phyloP scores from a whole-genome alignment of 257 asterid genomes.

The Penstemon newberryi region DNA sequence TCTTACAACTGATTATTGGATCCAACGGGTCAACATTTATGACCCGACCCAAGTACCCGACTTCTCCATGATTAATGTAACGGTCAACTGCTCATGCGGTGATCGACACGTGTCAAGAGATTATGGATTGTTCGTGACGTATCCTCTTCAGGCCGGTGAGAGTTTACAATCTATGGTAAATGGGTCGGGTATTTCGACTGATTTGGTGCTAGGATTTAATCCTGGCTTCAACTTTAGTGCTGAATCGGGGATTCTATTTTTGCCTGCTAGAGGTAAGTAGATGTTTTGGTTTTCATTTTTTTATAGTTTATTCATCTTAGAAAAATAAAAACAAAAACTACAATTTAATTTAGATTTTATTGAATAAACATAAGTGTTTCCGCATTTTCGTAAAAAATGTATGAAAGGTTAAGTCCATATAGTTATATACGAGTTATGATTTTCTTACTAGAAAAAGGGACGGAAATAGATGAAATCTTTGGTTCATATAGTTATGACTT shows the following conservation, averaged over 20 bases:
- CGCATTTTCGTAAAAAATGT: background rate
- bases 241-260: conserved; percentile 56
- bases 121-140: conserved; percentile 66
- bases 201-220: conserved; percentile 50
- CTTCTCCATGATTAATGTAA: conserved; percentile 54
- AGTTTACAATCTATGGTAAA: conserved; percentile 43
- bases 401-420: background rate
- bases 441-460: too few species aligned
- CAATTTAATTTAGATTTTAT: too few species aligned
- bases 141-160: conserved; percentile 54
- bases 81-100: conserved; percentile 83
- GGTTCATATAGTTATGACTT: too few species aligned
- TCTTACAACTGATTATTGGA: conserved; percentile 64
- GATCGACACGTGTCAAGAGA: conserved; percentile 52
- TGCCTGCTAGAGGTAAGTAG: conserved; percentile 78
- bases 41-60: conserved; percentile 55
- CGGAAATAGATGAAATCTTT: too few species aligned
- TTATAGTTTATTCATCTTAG: too few species aligned
- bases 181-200: conserved; percentile 43
- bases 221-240: conserved; percentile 45
- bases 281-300: background rate
- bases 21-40: conserved; percentile 58
- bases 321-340: background rate
- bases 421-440: too few species aligned
- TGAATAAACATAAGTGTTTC: too few species aligned